Evolutionary conservation across 805 yeast species (phyloP), one percentile per base, ranked within the genome.

Genomic region (Schizosaccharomyces octosporus): DNA sequence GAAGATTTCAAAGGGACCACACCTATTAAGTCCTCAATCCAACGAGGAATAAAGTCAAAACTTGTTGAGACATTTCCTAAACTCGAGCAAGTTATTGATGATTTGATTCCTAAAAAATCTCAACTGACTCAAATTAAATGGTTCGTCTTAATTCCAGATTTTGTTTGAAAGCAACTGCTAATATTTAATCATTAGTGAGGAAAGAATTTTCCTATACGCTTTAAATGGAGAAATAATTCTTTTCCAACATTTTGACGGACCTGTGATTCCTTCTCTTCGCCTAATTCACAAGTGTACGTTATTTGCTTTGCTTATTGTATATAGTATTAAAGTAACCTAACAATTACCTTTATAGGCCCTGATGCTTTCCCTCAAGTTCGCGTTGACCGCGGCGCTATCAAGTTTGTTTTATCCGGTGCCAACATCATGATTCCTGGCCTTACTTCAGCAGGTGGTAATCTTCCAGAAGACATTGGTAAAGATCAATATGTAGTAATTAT

Each of bases 331-430:
- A 2, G 29, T 13, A 39, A 9, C 13, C 59, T n/a, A 55, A 55
- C 17, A 45, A 5, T 11, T 45, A 17, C 51, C 21, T 19, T 5
- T 21, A 15, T 9, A 66, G 70, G 83, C 69, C 95, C 97, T 4
- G 76, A 78, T 9, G 80, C 83, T 45, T 89, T 89, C 73, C 96
- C 96, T 27, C 74, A 79, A 43, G 94, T 89, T 55, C 85, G 82
- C 69, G 97, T 90, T 13, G 97, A 89, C 68, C 79, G 96, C 70
- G 97, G 97, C 63, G 97, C 97, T 61, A 89, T 89, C 70, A 89
- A 89, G 72, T 89, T 89, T 69, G 93, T 89, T 31, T 74, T 89
- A n/a, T 84, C 95, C 3, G 97, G 97, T 17, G 57, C 61, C 19
- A 39, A 48, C 58, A 42, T 48, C 21, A 32, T 66, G 67, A 66